phyloP scores from a whole-genome alignment of 163 green algal species.

The Chlorella variabilis region DNA sequence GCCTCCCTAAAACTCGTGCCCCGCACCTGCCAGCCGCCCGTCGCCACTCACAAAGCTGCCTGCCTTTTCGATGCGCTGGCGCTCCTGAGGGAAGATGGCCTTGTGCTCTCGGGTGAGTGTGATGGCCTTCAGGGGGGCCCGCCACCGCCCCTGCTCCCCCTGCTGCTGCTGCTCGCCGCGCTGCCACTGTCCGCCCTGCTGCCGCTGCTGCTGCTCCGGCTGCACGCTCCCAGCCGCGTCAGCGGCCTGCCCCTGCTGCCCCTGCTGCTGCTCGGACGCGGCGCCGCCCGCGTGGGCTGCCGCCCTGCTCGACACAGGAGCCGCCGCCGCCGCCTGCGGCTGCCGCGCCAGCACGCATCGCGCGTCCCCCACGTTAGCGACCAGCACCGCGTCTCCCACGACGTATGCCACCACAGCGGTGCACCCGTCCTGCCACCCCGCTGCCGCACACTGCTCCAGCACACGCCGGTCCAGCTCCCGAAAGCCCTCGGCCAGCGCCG shows the following conservation, averaged over 20 bases:
- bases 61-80: conserved; percentile 70
- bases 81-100: conserved; percentile 63
- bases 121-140: conserved; percentile 53
- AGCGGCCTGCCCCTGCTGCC: neutral
- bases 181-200: neutral
- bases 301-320: neutral
- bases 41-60: conserved; percentile 64
- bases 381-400: conserved; percentile 58
- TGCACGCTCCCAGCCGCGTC: neutral
- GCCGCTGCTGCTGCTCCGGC: conserved; percentile 6
- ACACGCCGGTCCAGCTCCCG: conserved; percentile 51
- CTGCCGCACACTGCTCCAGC: conserved; percentile 51
- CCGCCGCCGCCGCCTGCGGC: neutral
- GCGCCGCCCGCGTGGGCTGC: neutral
- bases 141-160: no score
- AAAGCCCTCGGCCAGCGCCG: conserved; percentile 60
- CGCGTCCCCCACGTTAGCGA: conserved; percentile 80
- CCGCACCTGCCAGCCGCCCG: conserved; percentile 63
- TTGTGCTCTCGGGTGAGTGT: conserved; percentile 73
- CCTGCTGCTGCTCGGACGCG: neutral
- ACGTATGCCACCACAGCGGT: conserved; percentile 73
- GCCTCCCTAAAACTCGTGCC: no score
- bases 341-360: conserved; percentile 63
- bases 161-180: neutral
- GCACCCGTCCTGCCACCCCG: conserved; percentile 65